phyloP scores from a whole-genome alignment of 1,139 yeast genomes.

The Yamadazyma aaseri region DNA sequence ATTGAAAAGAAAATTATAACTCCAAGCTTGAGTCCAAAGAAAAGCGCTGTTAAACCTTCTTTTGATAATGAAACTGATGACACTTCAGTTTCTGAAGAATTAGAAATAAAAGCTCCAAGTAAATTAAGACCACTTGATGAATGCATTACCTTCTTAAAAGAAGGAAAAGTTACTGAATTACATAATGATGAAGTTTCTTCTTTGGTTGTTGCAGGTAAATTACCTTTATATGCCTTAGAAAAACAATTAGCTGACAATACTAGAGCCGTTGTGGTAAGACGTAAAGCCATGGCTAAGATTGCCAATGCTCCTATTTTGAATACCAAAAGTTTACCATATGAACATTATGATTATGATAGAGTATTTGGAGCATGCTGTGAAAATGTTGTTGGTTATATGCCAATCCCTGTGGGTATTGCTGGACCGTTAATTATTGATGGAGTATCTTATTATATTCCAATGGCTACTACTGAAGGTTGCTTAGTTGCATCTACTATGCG shows the following conservation, averaged over 20 bases:
- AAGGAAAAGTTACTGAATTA: constrained; percentile 68
- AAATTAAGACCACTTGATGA: constrained; percentile 54
- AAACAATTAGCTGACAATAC: constrained; percentile 83
- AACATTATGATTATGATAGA: constrained; percentile 86
- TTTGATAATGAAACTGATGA: constrained; percentile 10
- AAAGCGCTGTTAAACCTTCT: constrained; percentile 8
- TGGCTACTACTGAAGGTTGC: constrained; percentile 99
- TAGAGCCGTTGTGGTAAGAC: constrained; percentile 90
- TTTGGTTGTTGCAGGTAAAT: constrained; percentile 70
- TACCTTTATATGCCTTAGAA: constrained; percentile 92
- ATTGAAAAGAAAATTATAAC: constrained; percentile 39
- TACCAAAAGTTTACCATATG: constrained; percentile 70
- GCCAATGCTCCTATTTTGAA: constrained; percentile 83
- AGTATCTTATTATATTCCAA: constrained; percentile 83
- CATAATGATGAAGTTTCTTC: constrained; percentile 70
- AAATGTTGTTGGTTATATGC: constrained; percentile 94
- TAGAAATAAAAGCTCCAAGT: constrained; percentile 25
- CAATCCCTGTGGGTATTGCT: constrained; percentile 95
- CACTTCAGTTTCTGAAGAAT: constrained; percentile 14
- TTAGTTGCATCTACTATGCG: constrained; percentile 97
- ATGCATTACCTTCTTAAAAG: constrained; percentile 59
- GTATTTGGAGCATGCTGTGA: constrained; percentile 99
- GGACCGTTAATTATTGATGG: constrained; percentile 95
- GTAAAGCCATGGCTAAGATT: constrained; percentile 81
- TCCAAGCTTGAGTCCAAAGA: constrained; percentile 17